Evolutionary conservation across 257 asterid species (phyloP).

Genomic region (Euphrasia confusa): DNA sequence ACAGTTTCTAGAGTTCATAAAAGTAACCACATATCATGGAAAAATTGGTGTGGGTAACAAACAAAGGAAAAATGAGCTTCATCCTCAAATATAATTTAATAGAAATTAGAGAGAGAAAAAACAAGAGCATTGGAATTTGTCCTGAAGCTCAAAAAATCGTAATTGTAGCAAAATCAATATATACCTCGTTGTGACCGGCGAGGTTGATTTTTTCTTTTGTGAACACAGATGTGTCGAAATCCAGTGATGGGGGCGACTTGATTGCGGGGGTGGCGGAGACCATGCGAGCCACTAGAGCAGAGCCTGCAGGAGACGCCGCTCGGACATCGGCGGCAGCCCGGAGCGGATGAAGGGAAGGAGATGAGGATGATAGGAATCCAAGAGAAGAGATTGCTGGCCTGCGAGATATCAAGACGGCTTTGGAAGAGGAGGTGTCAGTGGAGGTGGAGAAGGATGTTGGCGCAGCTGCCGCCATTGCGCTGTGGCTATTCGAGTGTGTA

Average conservation of each 20-base stretch:
- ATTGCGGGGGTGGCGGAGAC: constrained; percentile 47
- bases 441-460: constrained; percentile 37
- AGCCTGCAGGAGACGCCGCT: constrained; percentile 33
- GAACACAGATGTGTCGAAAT: constrained; percentile 77
- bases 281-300: constrained; percentile 53
- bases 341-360: constrained; percentile 49
- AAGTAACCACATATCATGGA: no score
- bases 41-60: no score
- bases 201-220: constrained; percentile 76
- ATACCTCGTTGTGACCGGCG: constrained; percentile 86
- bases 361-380: constrained; percentile 54
- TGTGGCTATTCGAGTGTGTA: constrained; percentile 24
- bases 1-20: no score
- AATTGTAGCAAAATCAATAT: not conserved
- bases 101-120: no score
- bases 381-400: constrained; percentile 28
- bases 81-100: no score
- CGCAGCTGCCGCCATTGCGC: constrained; percentile 63
- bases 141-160: no score
- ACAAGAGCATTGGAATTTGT: no score
- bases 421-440: constrained; percentile 22
- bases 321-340: constrained; percentile 33
- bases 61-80: no score
- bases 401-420: not conserved
- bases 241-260: constrained; percentile 43